These are phyloP conservation scores for Penicillium sp. DNA, from an alignment of 2,329 filamentous ascomycete genomes.

Conservation along the genomic window DNA sequence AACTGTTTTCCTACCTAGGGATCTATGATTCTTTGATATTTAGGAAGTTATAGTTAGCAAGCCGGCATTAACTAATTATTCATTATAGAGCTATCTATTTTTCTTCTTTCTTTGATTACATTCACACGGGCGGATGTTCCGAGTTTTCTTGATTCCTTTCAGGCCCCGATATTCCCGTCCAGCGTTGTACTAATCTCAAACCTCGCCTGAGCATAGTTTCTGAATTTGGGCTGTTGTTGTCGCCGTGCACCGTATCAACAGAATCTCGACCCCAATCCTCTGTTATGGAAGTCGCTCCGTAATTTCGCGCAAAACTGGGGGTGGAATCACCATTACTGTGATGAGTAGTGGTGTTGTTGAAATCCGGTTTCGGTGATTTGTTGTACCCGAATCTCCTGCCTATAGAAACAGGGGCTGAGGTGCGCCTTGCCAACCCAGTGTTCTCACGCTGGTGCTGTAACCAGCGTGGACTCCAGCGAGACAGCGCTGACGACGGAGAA, in stretches of 20 bases:
- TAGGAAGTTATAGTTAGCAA: not conserved
- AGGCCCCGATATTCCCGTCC: constrained; percentile 3
- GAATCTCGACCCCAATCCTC: not conserved
- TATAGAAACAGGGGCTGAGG: constrained; percentile 24
- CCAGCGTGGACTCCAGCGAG: constrained; percentile 21
- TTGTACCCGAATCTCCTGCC: constrained; percentile 11
- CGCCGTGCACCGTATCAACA: not conserved
- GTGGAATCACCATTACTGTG: not conserved
- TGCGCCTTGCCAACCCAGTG: constrained; percentile 19
- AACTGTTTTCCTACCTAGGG: too few relatives aligned
- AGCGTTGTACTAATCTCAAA: constrained; percentile 1
- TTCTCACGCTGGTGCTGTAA: constrained; percentile 13
- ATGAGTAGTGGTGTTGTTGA: not conserved
- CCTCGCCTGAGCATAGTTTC: not conserved
- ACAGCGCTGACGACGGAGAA: not conserved
- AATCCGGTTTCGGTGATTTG: not conserved
- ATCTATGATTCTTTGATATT: not conserved
- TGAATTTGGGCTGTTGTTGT: not conserved
- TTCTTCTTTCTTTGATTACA: not conserved
- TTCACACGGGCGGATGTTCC: constrained; percentile 1
- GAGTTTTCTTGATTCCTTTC: not conserved
- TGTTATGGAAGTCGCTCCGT: constrained; percentile 8
- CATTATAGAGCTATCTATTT: not conserved
- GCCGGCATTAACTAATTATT: not conserved
- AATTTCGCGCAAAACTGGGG: constrained; percentile 8